Evolutionary conservation across 148 eudicot species (phyloP).

Genomic region (Rheum nobile): DNA sequence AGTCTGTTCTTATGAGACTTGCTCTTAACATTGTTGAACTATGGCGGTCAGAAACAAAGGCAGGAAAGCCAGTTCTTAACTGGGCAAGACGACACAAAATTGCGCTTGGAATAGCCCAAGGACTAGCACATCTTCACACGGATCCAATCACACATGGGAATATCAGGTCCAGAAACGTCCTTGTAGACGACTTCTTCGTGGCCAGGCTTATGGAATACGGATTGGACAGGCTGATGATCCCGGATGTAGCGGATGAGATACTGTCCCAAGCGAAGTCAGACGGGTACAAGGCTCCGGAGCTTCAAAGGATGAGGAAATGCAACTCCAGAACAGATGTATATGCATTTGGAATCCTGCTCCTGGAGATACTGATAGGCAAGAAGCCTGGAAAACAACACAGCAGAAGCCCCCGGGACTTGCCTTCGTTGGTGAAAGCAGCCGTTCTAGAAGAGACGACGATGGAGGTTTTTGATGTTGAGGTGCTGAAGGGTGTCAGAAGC

Average conservation of each 20-base stretch:
- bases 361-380: conserved; percentile 77
- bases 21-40: not conserved
- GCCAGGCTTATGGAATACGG: conserved; percentile 76
- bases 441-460: conserved; percentile 93
- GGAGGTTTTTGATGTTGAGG: conserved; percentile 92
- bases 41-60: conserved; percentile 47
- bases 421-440: conserved; percentile 82
- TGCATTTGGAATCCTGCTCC: conserved; percentile 72
- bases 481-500: conserved; percentile 74
- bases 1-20: not conserved
- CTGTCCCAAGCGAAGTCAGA: conserved; percentile 68
- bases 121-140: conserved; percentile 72
- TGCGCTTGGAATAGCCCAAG: conserved; percentile 82
- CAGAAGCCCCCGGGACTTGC: conserved; percentile 59
- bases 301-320: conserved; percentile 81
- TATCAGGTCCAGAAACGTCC: conserved; percentile 63
- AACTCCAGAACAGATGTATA: conserved; percentile 83
- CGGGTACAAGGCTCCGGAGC: conserved; percentile 91
- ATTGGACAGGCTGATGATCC: conserved; percentile 69
- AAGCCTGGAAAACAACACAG: conserved; percentile 68
- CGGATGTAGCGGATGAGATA: conserved; percentile 71
- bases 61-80: conserved; percentile 72
- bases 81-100: conserved; percentile 94
- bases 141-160: conserved; percentile 78
- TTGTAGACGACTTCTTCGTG: conserved; percentile 80